Conservation (phyloP, 1,139 yeast genomes). For the Geotrichum bryndzae region DNA sequence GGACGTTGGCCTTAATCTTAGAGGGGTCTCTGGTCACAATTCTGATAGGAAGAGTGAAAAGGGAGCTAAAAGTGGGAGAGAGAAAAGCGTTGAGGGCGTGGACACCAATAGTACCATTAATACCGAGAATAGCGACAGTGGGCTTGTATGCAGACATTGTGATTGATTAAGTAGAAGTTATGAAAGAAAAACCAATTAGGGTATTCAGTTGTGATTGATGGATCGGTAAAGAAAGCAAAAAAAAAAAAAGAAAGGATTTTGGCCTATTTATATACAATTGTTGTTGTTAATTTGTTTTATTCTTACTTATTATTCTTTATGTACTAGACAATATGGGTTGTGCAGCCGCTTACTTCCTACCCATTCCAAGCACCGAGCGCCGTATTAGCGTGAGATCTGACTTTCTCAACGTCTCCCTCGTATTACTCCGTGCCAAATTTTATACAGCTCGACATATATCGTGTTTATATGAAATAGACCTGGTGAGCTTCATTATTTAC, state of each 20-base stretch:
- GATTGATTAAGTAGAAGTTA: background rate
- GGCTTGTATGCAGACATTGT: slow-evolving; percentile 8
- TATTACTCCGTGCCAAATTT: no score
- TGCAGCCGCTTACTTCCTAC: no score
- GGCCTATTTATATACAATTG: background rate
- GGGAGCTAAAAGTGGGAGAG: slow-evolving; percentile 41
- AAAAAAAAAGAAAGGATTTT: background rate
- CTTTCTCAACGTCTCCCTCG: no score
- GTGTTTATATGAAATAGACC: no score
- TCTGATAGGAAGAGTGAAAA: slow-evolving; percentile 46
- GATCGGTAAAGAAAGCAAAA: no score
- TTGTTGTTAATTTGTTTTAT: no score
- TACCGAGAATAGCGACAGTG: slow-evolving; percentile 48
- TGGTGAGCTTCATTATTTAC: no score
- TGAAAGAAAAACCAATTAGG: background rate
- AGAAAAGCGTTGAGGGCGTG: slow-evolving; percentile 44
- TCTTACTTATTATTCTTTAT: no score
- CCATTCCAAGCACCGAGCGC: no score
- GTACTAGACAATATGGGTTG: no score
- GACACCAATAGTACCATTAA: slow-evolving; percentile 48
- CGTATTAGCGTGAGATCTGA: no score
- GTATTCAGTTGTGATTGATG: background rate
- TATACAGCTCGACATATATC: no score
- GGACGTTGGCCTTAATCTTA: slow-evolving; percentile 38
- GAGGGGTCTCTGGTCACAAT: slow-evolving; percentile 46